phyloP scores from a whole-genome alignment of 2,329 filamentous ascomycete genomes.

The Aureobasidium sp. region DNA sequence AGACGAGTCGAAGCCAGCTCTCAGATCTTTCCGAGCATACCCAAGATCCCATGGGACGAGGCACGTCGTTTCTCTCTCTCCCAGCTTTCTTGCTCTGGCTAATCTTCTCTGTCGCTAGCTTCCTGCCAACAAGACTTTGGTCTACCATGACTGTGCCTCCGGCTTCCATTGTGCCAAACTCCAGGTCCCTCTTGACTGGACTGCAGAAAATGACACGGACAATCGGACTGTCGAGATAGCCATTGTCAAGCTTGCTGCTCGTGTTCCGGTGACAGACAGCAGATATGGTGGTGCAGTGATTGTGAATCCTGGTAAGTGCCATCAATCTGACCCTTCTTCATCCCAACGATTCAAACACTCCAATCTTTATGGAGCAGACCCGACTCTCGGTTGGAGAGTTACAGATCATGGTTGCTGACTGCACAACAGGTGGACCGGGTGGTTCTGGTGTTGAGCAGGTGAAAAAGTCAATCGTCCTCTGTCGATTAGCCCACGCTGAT shows the following conservation, averaged over 20 bases:
- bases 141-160: conserved; percentile 33
- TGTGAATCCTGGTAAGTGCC: conserved; percentile 35
- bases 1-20: neutral
- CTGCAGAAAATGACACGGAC: conserved; percentile 25
- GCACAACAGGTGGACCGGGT: conserved; percentile 34
- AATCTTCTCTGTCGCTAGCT: neutral
- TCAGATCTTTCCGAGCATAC: neutral
- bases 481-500: neutral
- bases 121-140: conserved; percentile 6
- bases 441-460: conserved; percentile 32
- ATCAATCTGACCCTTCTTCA: no score
- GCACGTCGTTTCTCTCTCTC: neutral
- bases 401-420: neutral
- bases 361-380: no score
- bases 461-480: neutral
- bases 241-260: conserved; percentile 40
- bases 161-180: conserved; percentile 44
- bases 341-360: no score
- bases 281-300: conserved; percentile 42
- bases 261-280: conserved; percentile 33
- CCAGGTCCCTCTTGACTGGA: conserved; percentile 42
- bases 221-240: conserved; percentile 36
- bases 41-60: neutral
- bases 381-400: no score
- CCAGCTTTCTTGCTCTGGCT: neutral